A percentile compares a stretch with the other conserved stretches of the same genome.
phyloP scores from a whole-genome alignment of 768 basidiomycete species.

The Pleurotus ostreatus region DNA sequence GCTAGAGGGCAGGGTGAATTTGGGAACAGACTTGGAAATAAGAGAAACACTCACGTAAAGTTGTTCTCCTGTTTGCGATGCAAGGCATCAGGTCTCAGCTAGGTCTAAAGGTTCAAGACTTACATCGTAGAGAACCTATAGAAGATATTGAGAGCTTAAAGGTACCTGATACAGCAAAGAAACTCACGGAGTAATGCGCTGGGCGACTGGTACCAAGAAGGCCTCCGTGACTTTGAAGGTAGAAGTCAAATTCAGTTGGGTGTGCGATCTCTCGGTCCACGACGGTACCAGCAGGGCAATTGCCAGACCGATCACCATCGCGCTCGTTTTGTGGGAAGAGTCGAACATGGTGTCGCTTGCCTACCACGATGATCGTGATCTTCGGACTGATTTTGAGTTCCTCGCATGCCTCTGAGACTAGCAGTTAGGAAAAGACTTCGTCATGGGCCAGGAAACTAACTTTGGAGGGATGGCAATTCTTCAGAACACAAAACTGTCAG shows the following conservation, averaged over 20 bases:
- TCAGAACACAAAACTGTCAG: no score
- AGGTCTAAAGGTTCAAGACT: slow-evolving; percentile 9
- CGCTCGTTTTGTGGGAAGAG: slow-evolving; percentile 44
- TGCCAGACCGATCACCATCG: slow-evolving; percentile 65
- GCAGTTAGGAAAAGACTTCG: not conserved
- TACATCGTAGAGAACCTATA: slow-evolving; percentile 36
- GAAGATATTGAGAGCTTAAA: not conserved
- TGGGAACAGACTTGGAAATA: no score
- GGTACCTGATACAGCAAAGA: not conserved
- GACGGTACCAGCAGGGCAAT: slow-evolving; percentile 76
- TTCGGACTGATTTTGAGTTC: slow-evolving; percentile 55
- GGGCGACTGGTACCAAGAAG: slow-evolving; percentile 69
- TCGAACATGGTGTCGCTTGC: slow-evolving; percentile 70
- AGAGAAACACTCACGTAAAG: slow-evolving; percentile 35
- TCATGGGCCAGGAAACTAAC: slow-evolving; percentile 26
- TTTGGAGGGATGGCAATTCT: slow-evolving; percentile 60
- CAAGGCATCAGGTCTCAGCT: not conserved
- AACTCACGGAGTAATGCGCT: slow-evolving; percentile 42
- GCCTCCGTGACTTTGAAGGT: slow-evolving; percentile 74
- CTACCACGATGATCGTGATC: slow-evolving; percentile 77
- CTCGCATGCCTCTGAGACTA: slow-evolving; percentile 52
- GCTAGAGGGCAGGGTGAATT: slow-evolving; percentile 19
- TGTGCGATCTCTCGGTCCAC: slow-evolving; percentile 69
- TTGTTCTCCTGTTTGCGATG: slow-evolving; percentile 33
- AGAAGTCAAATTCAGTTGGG: slow-evolving; percentile 77